Evolutionary conservation across 345 rosid genomes (phyloP).

Genomic region (Gossypium turneri): DNA sequence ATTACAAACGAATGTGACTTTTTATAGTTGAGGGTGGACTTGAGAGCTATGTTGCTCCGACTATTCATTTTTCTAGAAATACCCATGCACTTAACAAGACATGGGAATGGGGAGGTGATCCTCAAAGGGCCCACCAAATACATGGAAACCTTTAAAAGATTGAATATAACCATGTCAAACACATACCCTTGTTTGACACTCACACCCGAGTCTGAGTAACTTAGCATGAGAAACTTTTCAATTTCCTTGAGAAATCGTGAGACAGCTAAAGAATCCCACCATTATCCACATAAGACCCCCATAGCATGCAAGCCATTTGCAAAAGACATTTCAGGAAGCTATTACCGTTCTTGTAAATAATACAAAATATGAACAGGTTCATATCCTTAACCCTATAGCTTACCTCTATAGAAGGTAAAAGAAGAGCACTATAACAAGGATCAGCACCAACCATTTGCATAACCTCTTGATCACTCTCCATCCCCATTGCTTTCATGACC

Average conservation of each 20-base stretch:
- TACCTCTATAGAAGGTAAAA: constrained; percentile 92
- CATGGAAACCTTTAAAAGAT: no score
- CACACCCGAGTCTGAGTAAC: no score
- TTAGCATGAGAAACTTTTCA: no score
- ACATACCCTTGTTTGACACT: no score
- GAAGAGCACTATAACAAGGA: no score
- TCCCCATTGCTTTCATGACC: no score
- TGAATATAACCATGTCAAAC: no score
- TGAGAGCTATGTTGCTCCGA: neutral
- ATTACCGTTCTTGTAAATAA: neutral
- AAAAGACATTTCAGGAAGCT: constrained; percentile 4
- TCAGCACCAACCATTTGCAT: no score
- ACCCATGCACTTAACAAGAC: neutral
- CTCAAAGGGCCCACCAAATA: no score
- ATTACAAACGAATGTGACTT: neutral
- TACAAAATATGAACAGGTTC: neutral
- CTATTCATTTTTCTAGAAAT: neutral
- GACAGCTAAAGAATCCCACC: no score
- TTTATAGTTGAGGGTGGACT: neutral
- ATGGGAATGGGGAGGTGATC: neutral
- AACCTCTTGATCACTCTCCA: no score
- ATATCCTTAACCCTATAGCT: constrained; percentile 5
- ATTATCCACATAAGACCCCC: neutral
- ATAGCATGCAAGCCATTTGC: neutral
- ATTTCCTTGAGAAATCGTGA: no score